These are phyloP conservation scores for Kickxella alabastrina DNA, from an alignment of 192 early-diverging fungal species.

Conservation along the genomic window DNA sequence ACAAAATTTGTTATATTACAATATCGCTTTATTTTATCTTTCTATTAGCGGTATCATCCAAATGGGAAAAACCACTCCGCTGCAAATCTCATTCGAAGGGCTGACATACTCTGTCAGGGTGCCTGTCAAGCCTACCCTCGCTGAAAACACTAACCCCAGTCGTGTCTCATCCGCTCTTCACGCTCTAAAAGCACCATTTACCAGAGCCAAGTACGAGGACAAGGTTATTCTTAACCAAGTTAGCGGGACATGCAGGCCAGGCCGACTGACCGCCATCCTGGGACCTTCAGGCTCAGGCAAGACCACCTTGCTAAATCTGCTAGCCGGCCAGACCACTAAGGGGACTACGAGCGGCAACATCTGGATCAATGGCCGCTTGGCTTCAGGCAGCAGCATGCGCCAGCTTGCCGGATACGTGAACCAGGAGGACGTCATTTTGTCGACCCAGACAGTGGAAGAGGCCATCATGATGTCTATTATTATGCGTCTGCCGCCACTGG, in stretches of 20 bases:
- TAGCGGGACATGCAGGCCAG: conserved; percentile 47
- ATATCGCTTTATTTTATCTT: too few species aligned
- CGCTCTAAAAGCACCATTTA: background rate
- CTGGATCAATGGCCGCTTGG: conserved; percentile 54
- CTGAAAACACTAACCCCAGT: background rate
- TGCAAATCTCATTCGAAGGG: conserved; percentile 41
- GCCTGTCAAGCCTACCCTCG: background rate
- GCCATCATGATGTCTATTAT: conserved; percentile 68
- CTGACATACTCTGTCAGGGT: conserved; percentile 44
- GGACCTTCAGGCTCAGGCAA: conserved; percentile 64
- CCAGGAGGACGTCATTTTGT: conserved; percentile 62
- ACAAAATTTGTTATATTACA: too few species aligned
- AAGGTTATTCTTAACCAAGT: conserved; percentile 34
- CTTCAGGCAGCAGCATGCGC: conserved; percentile 55
- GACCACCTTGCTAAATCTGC: conserved; percentile 60
- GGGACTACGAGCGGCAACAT: conserved; percentile 54
- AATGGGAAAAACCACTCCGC: conserved; percentile 11
- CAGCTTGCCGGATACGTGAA: conserved; percentile 54
- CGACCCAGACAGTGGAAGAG: conserved; percentile 72
- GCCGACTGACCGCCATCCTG: conserved; percentile 60
- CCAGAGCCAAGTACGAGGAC: conserved; percentile 16
- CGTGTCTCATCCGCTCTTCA: background rate
- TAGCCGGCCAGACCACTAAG: conserved; percentile 54
- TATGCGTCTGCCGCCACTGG: conserved; percentile 37
- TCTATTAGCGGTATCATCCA: too few species aligned